A percentile compares a stretch with the other conserved stretches of the same genome.
Evolutionary conservation across 2,329 filamentous ascomycete species (phyloP).

Genomic region (Pseudocercospora pini-densiflorae): DNA sequence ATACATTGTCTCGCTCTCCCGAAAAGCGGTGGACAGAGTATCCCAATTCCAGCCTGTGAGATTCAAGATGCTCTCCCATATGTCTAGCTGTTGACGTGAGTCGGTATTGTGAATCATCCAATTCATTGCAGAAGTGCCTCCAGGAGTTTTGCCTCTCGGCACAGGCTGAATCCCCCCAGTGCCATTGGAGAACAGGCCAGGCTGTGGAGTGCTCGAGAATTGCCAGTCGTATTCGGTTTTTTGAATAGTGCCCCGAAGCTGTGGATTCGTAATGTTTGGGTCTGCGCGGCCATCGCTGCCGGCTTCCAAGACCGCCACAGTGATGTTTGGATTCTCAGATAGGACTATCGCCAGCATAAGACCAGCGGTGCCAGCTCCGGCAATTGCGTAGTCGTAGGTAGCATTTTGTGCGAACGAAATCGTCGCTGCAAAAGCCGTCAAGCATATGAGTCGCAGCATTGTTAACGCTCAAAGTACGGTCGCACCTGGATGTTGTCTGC

Average conservation of each 20-base stretch:
- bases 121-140: slow-evolving; percentile 11
- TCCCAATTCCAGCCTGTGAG: slow-evolving; percentile 47
- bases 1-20: slow-evolving; percentile 21
- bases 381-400: neutral
- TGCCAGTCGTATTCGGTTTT: slow-evolving; percentile 22
- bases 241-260: slow-evolving; percentile 15
- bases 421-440: too few relatives aligned
- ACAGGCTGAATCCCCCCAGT: neutral
- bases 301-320: neutral
- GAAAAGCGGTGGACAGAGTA: slow-evolving; percentile 28
- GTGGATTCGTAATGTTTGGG: slow-evolving; percentile 16
- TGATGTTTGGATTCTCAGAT: neutral
- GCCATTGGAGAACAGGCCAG: neutral
- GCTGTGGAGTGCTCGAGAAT: slow-evolving; percentile 15
- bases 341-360: neutral
- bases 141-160: slow-evolving; percentile 9
- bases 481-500: too few relatives aligned
- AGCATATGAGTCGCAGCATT: too few relatives aligned
- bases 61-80: slow-evolving; percentile 30
- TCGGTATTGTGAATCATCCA: slow-evolving; percentile 14
- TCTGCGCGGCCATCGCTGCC: neutral
- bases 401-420: too few relatives aligned
- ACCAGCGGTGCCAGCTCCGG: neutral
- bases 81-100: slow-evolving; percentile 1
- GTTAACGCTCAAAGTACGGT: too few relatives aligned